phyloP scores from a whole-genome alignment of 164 flowering plant genomes.

The Buxus sempervirens region DNA sequence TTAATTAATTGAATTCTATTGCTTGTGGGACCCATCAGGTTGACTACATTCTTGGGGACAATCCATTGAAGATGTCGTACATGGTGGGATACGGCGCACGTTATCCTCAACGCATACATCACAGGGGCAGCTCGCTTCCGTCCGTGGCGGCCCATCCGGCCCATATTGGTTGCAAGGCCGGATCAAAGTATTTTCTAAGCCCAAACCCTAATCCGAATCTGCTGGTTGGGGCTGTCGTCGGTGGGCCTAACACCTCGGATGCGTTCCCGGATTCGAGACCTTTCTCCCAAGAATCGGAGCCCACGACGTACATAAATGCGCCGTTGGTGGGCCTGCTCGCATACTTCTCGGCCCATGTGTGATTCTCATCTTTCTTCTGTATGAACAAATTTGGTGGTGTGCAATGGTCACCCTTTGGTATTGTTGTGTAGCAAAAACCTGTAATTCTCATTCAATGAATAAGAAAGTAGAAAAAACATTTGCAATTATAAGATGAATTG shows the following conservation, averaged over 20 bases:
- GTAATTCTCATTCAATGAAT: background rate
- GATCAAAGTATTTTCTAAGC: conserved; percentile 60
- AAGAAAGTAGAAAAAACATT: background rate
- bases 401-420: conserved; percentile 26
- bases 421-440: background rate
- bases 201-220: conserved; percentile 85
- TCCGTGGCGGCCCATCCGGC: conserved; percentile 72
- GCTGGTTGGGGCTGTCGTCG: conserved; percentile 87
- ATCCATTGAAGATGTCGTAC: conserved; percentile 82
- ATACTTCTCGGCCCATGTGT: conserved; percentile 68
- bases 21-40: conserved; percentile 42
- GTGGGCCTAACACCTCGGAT: conserved; percentile 85
- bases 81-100: conserved; percentile 90
- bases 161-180: conserved; percentile 70
- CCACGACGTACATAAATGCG: conserved; percentile 94
- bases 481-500: background rate
- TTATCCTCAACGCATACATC: conserved; percentile 83
- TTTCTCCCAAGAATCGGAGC: conserved; percentile 79
- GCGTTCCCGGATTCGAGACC: conserved; percentile 88
- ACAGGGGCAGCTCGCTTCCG: conserved; percentile 81
- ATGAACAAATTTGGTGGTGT: conserved; percentile 27
- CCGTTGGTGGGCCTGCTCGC: conserved; percentile 87
- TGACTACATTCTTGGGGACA: conserved; percentile 94
- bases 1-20: too few relatives aligned
- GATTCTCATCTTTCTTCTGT: background rate